These are phyloP conservation scores for Colletotrichum eleusines DNA, from an alignment of 2,329 filamentous ascomycete species.

Conservation along the genomic window DNA sequence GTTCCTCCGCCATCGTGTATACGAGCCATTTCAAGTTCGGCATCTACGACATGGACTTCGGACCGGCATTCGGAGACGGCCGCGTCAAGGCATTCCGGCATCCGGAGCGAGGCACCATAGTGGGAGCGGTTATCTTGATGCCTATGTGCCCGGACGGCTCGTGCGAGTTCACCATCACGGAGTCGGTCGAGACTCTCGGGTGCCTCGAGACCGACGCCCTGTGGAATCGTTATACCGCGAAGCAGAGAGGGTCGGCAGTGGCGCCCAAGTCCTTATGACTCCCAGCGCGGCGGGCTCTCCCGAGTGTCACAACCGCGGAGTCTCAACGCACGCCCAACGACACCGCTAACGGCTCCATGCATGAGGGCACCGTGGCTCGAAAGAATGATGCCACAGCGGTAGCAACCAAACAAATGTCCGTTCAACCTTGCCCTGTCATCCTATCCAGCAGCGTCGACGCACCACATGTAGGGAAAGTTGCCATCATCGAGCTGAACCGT, in stretches of 20 bases:
- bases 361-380: not conserved
- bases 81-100: not conserved
- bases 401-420: not conserved
- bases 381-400: not conserved
- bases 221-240: not conserved
- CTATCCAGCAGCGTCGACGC: not conserved
- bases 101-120: not conserved
- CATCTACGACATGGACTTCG: not conserved
- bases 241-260: not conserved
- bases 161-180: not conserved
- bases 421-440: not conserved
- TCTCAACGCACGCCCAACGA: not conserved
- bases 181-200: not conserved
- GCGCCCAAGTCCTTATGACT: not conserved
- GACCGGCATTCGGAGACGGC: not conserved
- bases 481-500: not conserved
- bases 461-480: not conserved
- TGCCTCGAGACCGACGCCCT: not conserved
- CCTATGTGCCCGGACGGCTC: not conserved
- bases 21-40: not conserved
- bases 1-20: not conserved
- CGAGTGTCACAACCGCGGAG: not conserved
- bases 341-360: not conserved
- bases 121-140: not conserved
- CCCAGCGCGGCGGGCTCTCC: not conserved